phyloP scores from a whole-genome alignment of 1,139 yeast genomes.

The Wickerhamiella infanticola region DNA sequence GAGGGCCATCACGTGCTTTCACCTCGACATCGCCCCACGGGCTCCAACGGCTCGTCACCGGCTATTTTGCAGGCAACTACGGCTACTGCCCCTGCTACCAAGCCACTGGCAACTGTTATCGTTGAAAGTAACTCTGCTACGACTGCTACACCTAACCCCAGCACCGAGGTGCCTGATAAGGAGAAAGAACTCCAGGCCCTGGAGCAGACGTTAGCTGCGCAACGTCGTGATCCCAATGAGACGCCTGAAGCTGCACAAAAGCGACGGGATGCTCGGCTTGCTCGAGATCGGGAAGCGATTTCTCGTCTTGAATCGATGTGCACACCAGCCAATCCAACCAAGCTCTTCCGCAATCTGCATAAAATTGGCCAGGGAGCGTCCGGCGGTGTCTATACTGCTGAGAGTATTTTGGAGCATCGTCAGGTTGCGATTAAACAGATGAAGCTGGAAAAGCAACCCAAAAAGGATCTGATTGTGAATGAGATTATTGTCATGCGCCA shows the following conservation, averaged over 20 bases:
- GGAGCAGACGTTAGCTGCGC: constrained; percentile 11
- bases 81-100: not conserved
- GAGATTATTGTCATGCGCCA: constrained; percentile 95
- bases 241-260: constrained; percentile 13
- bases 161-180: constrained; percentile 1
- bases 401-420: constrained; percentile 38
- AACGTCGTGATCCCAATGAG: constrained; percentile 14
- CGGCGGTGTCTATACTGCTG: constrained; percentile 93
- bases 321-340: constrained; percentile 75
- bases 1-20: not conserved
- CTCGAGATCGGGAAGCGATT: constrained; percentile 53
- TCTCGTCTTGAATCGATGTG: constrained; percentile 63
- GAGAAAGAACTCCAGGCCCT: constrained; percentile 14
- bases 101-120: not conserved
- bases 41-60: not conserved
- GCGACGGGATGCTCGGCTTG: constrained; percentile 58
- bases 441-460: constrained; percentile 84
- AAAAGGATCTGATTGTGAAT: constrained; percentile 85
- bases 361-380: constrained; percentile 98
- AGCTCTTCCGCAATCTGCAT: constrained; percentile 46
- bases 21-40: not conserved
- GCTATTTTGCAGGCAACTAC: not conserved
- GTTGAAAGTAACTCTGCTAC: not conserved
- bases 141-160: not conserved
- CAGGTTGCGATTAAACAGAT: constrained; percentile 89